Conservation (phyloP, 2,329 filamentous ascomycete genomes). For the Diaporthe australafricana region DNA sequence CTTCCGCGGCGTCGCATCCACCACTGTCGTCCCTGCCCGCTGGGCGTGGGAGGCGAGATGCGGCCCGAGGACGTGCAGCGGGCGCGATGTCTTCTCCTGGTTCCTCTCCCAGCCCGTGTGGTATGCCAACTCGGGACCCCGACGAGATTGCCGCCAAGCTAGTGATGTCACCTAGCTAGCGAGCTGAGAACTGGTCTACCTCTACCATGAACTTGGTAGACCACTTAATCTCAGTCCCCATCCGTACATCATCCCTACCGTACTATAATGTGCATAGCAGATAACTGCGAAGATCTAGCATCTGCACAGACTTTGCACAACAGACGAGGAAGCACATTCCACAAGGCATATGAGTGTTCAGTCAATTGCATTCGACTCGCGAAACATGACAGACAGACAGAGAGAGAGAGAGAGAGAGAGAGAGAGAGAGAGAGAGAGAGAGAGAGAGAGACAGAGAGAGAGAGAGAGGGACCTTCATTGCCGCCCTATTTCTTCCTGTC, state of each 20-base stretch:
- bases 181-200: background rate
- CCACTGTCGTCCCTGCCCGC: background rate
- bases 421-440: no score
- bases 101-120: background rate
- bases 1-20: background rate
- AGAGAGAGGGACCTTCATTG: no score
- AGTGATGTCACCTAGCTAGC: conserved; percentile 7
- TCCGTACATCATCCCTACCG: no score
- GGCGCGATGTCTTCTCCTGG: conserved; percentile 12
- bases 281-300: background rate
- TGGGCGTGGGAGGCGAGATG: conserved; percentile 6
- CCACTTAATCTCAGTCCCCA: background rate
- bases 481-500: background rate
- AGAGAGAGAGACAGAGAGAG: no score
- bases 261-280: no score
- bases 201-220: background rate
- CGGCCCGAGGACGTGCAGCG: conserved; percentile 21
- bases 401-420: no score
- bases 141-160: conserved; percentile 9
- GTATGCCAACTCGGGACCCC: background rate
- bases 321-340: background rate
- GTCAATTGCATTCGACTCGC: background rate
- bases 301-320: background rate
- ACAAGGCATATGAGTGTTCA: background rate
- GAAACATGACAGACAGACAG: no score